Base-by-base conservation (phyloP, 2,329 filamentous ascomycete genomes). In the Aspergillus sojae region DNA sequence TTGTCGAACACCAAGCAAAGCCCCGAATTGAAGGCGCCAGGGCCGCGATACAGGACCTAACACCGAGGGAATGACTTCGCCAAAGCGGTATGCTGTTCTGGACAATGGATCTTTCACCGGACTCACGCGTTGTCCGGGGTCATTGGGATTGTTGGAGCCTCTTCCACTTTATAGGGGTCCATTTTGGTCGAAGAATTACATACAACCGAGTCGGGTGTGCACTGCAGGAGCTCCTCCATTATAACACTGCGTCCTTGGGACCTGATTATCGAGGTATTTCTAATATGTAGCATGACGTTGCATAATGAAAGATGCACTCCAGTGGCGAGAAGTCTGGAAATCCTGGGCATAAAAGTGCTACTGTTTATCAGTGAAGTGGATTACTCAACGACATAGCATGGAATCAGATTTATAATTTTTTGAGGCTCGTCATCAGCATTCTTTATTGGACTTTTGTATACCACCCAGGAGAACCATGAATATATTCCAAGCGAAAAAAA, bases 371-470 rank as follows among this genome's bases (percentile, higher is more conserved):
- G 14, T 50, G 26, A 10, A 30, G 16, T 50, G 23, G 23, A 30
- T 11, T 30, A 30, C 7, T 46, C 5, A 46, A 16, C 12, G 5
- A 30, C 16, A 52, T 52, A 34, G 19, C 19, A 32, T 52, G 48
- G 11, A 34, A 34, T 14, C 16, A 34, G 48, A 34, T 11, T n/a
- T 16, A 52, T 32, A 12, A 6, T 12, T 34, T 19, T 34, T 21
- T 52, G 28, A 12, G 21, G 21, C 7, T 32, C 7, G 26, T 41
- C 19, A 50, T 39, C 26, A 28, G n/a, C 16, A 19, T 62, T 36
- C 30, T 46, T 28, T 39, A 46, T 54, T 26, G 12, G 58, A 57
- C 36, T 58, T 62, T 62, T 34, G 16, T 52, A 43, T 32, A 57
- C 53, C 34, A 48, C 21, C 46, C 36, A 48, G 12, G 26, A 28